Evolutionary conservation across 768 basidiomycete species (phyloP).

Genomic region (Psilocybe tampanensis): DNA sequence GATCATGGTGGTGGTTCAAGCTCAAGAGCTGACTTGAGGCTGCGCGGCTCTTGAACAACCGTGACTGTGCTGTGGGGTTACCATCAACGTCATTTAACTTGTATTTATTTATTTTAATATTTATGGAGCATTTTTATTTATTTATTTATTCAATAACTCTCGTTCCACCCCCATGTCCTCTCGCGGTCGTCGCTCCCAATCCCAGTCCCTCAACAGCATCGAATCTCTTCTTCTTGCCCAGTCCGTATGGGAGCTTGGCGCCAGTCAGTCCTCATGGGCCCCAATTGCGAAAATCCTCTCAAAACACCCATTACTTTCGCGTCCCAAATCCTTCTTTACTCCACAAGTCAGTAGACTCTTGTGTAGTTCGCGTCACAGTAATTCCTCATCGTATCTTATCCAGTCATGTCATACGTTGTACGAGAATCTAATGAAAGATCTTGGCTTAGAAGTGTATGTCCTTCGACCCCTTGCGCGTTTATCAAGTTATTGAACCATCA

Average conservation of each 20-base stretch:
- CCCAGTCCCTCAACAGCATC: slow-evolving; percentile 35
- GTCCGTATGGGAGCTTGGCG: slow-evolving; percentile 82
- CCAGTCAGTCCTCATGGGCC: slow-evolving; percentile 57
- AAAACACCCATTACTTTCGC: slow-evolving; percentile 68
- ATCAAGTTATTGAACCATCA: slow-evolving; percentile 5
- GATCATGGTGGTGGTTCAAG: slow-evolving; percentile 42
- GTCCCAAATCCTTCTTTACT: slow-evolving; percentile 68
- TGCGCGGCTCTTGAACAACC: slow-evolving; percentile 7
- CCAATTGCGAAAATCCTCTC: slow-evolving; percentile 65
- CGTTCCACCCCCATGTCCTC: slow-evolving; percentile 28
- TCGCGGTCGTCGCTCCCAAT: slow-evolving; percentile 30
- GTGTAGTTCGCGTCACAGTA: background rate
- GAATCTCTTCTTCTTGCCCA: slow-evolving; percentile 86
- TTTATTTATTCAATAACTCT: slow-evolving; percentile 13
- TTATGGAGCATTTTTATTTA: too few species aligned
- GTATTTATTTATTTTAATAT: slow-evolving; percentile 15
- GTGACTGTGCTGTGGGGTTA: slow-evolving; percentile 12
- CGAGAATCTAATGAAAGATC: slow-evolving; percentile 65
- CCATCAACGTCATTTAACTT: slow-evolving; percentile 24
- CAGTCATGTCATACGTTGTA: slow-evolving; percentile 76
- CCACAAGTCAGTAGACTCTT: slow-evolving; percentile 53
- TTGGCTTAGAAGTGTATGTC: slow-evolving; percentile 64
- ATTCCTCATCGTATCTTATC: slow-evolving; percentile 2
- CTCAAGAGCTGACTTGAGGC: slow-evolving; percentile 9
- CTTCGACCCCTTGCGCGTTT: slow-evolving; percentile 4